A percentile compares a stretch with the other conserved stretches of the same genome.
These are phyloP conservation scores for Malassezia globosa DNA, from an alignment of 1,284 basidiomycete genomes.

Conservation along the genomic window DNA sequence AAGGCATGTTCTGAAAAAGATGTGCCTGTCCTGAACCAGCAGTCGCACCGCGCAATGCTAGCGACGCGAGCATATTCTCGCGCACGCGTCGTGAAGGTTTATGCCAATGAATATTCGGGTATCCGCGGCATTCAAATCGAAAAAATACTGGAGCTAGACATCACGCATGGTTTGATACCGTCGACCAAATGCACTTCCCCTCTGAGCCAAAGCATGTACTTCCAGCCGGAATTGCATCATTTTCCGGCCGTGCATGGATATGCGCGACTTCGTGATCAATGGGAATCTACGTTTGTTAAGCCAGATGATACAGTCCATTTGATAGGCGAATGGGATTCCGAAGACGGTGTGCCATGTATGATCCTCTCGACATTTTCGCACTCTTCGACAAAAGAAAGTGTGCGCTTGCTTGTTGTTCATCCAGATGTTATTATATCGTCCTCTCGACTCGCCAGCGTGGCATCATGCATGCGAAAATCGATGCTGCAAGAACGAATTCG, in stretches of 20 bases:
- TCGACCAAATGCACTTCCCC: neutral
- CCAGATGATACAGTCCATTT: slow-evolving; percentile 27
- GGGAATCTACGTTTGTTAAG: slow-evolving; percentile 22
- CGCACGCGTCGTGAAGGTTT: neutral
- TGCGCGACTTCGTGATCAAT: slow-evolving; percentile 34
- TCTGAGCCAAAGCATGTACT: slow-evolving; percentile 2
- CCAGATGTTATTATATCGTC: slow-evolving; percentile 39
- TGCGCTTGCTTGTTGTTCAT: slow-evolving; percentile 39
- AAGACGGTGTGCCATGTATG: slow-evolving; percentile 10
- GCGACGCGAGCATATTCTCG: slow-evolving; percentile 6
- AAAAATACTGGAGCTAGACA: slow-evolving; percentile 11
- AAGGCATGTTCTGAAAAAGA: too few species aligned
- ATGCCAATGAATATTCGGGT: neutral
- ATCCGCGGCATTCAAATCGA: neutral
- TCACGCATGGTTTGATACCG: neutral
- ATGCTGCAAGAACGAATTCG: slow-evolving; percentile 34
- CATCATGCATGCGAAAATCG: slow-evolving; percentile 36
- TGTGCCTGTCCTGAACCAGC: too few species aligned
- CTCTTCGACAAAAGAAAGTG: neutral
- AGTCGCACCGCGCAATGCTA: too few species aligned
- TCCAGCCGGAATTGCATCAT: neutral
- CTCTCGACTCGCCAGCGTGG: slow-evolving; percentile 33
- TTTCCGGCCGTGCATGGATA: neutral
- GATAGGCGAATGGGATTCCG: slow-evolving; percentile 20
- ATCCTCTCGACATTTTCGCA: slow-evolving; percentile 7